phyloP scores from a whole-genome alignment of 2,329 filamentous ascomycete species.

The Herpotrichia juniperi region DNA sequence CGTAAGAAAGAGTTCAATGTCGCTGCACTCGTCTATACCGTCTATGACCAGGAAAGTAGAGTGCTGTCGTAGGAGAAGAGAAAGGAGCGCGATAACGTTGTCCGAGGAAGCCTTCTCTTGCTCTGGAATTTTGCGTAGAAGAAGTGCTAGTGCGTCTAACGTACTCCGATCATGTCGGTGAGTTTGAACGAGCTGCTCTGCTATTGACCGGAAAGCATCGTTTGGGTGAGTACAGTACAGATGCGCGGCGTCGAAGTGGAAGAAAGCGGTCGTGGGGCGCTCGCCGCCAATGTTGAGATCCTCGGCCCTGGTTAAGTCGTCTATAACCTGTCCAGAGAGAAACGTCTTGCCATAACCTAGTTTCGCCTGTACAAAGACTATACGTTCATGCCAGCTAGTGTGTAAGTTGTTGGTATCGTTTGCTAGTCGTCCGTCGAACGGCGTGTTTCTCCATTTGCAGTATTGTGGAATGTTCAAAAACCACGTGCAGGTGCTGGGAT shows the following conservation, averaged over 20 bases:
- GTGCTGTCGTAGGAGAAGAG: slow-evolving; percentile 35
- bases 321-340: slow-evolving; percentile 29
- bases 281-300: slow-evolving; percentile 29
- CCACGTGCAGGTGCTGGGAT: slow-evolving; percentile 30
- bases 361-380: slow-evolving; percentile 39
- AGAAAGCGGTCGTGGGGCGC: slow-evolving; percentile 28
- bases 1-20: slow-evolving; percentile 24
- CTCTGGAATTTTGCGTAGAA: slow-evolving; percentile 30
- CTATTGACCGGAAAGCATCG: slow-evolving; percentile 31
- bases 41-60: slow-evolving; percentile 39
- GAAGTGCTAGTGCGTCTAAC: slow-evolving; percentile 32
- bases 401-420: slow-evolving; percentile 22
- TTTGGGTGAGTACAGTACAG: slow-evolving; percentile 21
- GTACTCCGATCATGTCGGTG: slow-evolving; percentile 30
- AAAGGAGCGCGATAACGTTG: slow-evolving; percentile 30
- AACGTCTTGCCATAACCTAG: slow-evolving; percentile 38
- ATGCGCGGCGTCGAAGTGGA: slow-evolving; percentile 27
- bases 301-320: slow-evolving; percentile 27
- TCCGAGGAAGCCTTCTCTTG: slow-evolving; percentile 31
- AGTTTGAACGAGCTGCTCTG: slow-evolving; percentile 30
- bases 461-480: slow-evolving; percentile 29
- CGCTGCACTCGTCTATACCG: slow-evolving; percentile 34
- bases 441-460: slow-evolving; percentile 27
- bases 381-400: slow-evolving; percentile 31
- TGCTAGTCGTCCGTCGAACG: slow-evolving; percentile 23